Evolutionary conservation across 805 yeast genomes (phyloP).

Genomic region (Wickerhamomyces chambardii): DNA sequence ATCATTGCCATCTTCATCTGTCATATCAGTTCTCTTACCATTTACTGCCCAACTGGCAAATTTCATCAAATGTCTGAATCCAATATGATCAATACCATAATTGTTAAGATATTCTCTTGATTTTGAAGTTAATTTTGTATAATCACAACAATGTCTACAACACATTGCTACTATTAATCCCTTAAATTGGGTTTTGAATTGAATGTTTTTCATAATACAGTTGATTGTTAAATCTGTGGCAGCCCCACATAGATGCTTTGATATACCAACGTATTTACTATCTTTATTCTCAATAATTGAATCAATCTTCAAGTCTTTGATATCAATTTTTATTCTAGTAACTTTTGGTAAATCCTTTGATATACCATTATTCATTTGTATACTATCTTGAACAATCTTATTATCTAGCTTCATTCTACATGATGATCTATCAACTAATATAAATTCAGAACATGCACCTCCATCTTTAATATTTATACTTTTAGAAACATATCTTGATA

Average conservation of each 20-base stretch:
- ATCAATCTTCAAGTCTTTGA: slow-evolving; percentile 60
- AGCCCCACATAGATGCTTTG: slow-evolving; percentile 89
- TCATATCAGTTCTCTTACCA: slow-evolving; percentile 39
- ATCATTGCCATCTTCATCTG: slow-evolving; percentile 25
- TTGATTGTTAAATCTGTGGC: slow-evolving; percentile 83
- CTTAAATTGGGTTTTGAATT: slow-evolving; percentile 20
- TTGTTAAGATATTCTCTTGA: slow-evolving; percentile 10
- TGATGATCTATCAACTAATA: slow-evolving; percentile 69
- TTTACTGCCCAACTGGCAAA: slow-evolving; percentile 88
- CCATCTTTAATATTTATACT: slow-evolving; percentile 16
- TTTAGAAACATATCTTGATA: slow-evolving; percentile 50
- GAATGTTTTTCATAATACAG: slow-evolving; percentile 39
- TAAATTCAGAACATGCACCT: slow-evolving; percentile 25
- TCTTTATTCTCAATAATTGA: slow-evolving; percentile 25
- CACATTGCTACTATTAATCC: slow-evolving; percentile 87
- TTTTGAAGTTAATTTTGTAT: slow-evolving; percentile 37
- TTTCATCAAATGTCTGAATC: slow-evolving; percentile 44
- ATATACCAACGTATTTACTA: slow-evolving; percentile 44
- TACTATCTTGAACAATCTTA: slow-evolving; percentile 50
- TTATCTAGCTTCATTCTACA: slow-evolving; percentile 73
- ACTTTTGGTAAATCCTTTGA: slow-evolving; percentile 13
- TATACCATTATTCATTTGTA: slow-evolving; percentile 13
- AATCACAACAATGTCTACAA: slow-evolving; percentile 78
- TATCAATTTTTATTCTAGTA: slow-evolving; percentile 60
- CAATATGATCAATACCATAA: slow-evolving; percentile 17